Percentiles rank a stretch among this genome's conserved stretches.
These are phyloP conservation scores for Talaromyces sp. DNA, from an alignment of 2,329 filamentous ascomycete species.

Conservation along the genomic window DNA sequence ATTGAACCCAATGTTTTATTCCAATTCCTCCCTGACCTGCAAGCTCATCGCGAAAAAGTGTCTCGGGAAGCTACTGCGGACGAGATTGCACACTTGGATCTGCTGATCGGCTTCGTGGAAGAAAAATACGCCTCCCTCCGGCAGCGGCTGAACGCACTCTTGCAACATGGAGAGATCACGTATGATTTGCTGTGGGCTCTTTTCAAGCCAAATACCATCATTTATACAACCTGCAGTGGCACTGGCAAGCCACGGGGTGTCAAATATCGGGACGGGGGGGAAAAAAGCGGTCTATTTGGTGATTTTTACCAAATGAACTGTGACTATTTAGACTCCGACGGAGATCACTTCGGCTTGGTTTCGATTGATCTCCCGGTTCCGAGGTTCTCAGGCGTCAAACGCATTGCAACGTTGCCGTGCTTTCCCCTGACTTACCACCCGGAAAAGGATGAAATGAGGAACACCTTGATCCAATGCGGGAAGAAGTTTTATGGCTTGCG, in stretches of 20 bases:
- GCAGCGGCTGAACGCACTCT: neutral
- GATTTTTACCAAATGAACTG: constrained; percentile 10
- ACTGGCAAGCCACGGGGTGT: neutral
- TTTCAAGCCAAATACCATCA: constrained; percentile 23
- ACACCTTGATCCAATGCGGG: constrained; percentile 1
- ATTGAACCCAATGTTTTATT: too few species aligned
- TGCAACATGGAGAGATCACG: neutral
- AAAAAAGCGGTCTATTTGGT: constrained; percentile 13
- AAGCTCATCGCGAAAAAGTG: too few species aligned
- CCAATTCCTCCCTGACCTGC: too few species aligned
- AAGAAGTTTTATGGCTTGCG: constrained; percentile 21
- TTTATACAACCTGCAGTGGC: constrained; percentile 15
- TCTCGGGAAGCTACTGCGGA: too few species aligned
- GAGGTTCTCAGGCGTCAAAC: constrained; percentile 13
- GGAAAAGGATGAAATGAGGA: constrained; percentile 16
- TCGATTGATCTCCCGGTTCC: constrained; percentile 13
- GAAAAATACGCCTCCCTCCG: too few species aligned
- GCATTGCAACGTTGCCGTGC: constrained; percentile 19
- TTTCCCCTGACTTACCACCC: constrained; percentile 13
- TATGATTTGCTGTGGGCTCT: constrained; percentile 27
- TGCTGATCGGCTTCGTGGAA: too few species aligned
- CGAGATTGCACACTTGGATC: too few species aligned
- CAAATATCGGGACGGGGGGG: constrained; percentile 11
- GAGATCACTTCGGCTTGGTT: constrained; percentile 16
- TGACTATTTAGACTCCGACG: constrained; percentile 20